phyloP scores from a whole-genome alignment of 2,329 filamentous ascomycete genomes.

The Talaromyces sp. region DNA sequence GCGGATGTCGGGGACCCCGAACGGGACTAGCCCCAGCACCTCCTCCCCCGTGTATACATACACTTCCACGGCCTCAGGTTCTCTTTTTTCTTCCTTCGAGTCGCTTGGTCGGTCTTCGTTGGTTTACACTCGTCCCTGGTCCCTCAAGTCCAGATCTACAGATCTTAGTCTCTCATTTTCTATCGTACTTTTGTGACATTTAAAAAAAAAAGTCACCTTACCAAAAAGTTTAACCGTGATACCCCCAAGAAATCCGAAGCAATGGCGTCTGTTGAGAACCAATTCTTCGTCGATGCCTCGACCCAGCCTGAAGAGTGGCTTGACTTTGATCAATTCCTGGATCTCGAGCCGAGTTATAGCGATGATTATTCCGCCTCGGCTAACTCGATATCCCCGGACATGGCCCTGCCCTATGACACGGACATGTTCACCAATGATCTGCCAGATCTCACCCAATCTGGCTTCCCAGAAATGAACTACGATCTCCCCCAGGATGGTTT shows the following conservation, averaged over 20 bases:
- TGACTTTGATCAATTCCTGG: conserved; percentile 40
- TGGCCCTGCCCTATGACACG: conserved; percentile 29
- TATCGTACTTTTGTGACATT: neutral
- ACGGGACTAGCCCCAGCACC: conserved; percentile 17
- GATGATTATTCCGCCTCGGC: conserved; percentile 34
- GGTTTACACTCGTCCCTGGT: neutral
- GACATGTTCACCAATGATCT: conserved; percentile 27
- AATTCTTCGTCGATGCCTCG: conserved; percentile 27
- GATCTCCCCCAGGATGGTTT: conserved; percentile 24
- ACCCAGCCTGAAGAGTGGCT: conserved; percentile 31
- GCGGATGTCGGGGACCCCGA: conserved; percentile 33
- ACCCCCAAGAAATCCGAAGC: conserved; percentile 7
- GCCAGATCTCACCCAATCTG: conserved; percentile 21
- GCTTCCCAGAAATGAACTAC: conserved; percentile 29
- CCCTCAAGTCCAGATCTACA: neutral
- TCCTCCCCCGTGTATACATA: conserved; percentile 6
- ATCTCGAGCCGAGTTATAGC: conserved; percentile 30
- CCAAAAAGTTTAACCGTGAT: neutral
- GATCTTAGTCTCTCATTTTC: neutral
- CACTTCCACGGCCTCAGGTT: conserved; percentile 25
- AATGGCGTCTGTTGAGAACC: conserved; percentile 32
- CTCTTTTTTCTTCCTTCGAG: conserved; percentile 18
- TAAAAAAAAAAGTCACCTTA: neutral
- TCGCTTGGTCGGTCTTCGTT: conserved; percentile 1
- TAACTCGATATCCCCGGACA: conserved; percentile 34